These are phyloP conservation scores for Neurospora sp. DNA, from an alignment of 495 filamentous ascomycete species.

Conservation along the genomic window DNA sequence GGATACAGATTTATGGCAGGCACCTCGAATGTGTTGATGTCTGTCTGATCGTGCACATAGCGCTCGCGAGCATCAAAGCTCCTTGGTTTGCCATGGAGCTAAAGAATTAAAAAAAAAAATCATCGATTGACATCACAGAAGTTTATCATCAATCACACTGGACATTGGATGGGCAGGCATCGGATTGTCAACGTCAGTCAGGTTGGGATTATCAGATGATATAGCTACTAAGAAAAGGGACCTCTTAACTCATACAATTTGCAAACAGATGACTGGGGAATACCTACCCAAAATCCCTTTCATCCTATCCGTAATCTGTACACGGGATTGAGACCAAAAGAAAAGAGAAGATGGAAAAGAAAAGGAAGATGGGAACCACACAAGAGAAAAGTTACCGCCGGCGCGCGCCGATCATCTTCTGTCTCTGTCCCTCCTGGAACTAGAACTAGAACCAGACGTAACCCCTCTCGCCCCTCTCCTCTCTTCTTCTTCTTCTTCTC, in stretches of 20 bases:
- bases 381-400: neutral
- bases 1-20: neutral
- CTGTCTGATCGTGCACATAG: neutral
- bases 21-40: neutral
- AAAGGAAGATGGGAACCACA: no score
- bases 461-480: neutral
- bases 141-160: no score
- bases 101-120: no score
- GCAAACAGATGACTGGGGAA: neutral
- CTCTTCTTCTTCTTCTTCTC: neutral
- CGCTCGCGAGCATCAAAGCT: neutral
- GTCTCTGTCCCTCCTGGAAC: neutral
- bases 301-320: neutral
- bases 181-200: neutral
- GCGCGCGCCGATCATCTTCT: neutral
- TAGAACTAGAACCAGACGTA: neutral
- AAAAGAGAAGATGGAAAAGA: neutral
- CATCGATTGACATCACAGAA: neutral
- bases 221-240: accelerated
- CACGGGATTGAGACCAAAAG: neutral
- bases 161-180: neutral
- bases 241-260: neutral
- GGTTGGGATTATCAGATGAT: neutral
- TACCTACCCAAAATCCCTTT: neutral
- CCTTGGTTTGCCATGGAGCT: no score